A percentile compares a stretch with the other conserved stretches of the same genome.
phyloP scores from a whole-genome alignment of 2,329 filamentous ascomycete genomes.

The Thermothelomyces thermophilus region DNA sequence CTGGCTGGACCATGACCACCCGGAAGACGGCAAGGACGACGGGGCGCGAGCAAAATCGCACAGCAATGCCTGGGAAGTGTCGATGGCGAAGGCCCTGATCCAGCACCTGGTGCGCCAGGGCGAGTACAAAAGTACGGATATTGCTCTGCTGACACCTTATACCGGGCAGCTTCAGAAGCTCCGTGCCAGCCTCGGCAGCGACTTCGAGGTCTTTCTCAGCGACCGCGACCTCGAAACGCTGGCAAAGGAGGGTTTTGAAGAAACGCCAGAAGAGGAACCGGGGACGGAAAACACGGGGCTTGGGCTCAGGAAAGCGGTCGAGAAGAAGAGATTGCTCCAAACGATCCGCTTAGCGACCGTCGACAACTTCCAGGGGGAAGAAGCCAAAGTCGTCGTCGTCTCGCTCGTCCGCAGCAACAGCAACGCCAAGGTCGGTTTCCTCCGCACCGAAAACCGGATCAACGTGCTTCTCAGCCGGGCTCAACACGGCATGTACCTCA shows the following conservation, averaged over 20 bases:
- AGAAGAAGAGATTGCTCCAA: constrained; percentile 40
- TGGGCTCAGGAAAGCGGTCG: neutral
- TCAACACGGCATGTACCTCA: constrained; percentile 63
- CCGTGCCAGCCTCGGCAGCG: constrained; percentile 35
- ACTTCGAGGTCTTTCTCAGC: constrained; percentile 56
- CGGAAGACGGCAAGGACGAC: constrained; percentile 35
- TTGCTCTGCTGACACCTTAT: constrained; percentile 66
- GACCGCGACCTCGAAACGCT: constrained; percentile 57
- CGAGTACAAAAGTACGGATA: constrained; percentile 50
- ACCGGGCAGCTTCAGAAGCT: constrained; percentile 50
- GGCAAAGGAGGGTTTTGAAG: constrained; percentile 31
- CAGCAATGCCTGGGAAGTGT: constrained; percentile 54
- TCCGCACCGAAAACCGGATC: constrained; percentile 59
- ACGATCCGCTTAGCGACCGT: constrained; percentile 56
- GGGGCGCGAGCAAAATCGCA: constrained; percentile 39
- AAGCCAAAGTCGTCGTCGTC: constrained; percentile 63
- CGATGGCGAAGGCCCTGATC: constrained; percentile 57
- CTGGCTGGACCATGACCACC: constrained; percentile 54
- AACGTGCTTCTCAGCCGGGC: constrained; percentile 64
- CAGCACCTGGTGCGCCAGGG: constrained; percentile 61
- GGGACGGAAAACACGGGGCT: neutral
- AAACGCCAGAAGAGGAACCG: neutral
- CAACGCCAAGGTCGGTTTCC: constrained; percentile 53
- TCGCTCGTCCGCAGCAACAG: constrained; percentile 65
- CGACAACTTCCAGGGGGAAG: constrained; percentile 74